Evolutionary conservation across 805 yeast species (phyloP).

Genomic region (Candida argentea): DNA sequence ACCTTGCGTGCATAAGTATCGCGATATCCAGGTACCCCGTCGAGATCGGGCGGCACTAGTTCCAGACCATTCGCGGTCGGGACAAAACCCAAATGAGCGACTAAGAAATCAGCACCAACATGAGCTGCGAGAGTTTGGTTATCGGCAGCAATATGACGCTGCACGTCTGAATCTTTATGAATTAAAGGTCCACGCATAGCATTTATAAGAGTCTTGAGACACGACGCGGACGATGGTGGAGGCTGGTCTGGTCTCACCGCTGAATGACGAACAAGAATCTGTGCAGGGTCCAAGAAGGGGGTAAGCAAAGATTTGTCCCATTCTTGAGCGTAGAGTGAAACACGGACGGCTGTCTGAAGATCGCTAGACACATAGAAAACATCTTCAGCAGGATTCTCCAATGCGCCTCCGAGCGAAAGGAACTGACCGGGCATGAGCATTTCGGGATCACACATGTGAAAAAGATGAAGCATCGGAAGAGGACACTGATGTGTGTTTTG

Average conservation of each 20-base stretch:
- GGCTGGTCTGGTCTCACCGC: slow-evolving; percentile 17
- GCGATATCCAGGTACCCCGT: slow-evolving; percentile 14
- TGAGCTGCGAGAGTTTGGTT: slow-evolving; percentile 45
- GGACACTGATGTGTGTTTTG: too few relatives aligned
- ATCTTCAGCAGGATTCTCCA: too few relatives aligned
- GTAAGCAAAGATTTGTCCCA: too few relatives aligned
- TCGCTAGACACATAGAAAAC: too few relatives aligned
- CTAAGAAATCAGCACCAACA: slow-evolving; percentile 44
- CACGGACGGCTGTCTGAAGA: too few relatives aligned
- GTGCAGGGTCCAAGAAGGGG: slow-evolving; percentile 40
- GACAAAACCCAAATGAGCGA: slow-evolving; percentile 36
- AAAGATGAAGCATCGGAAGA: too few relatives aligned
- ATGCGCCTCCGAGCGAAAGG: too few relatives aligned
- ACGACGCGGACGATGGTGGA: slow-evolving; percentile 51
- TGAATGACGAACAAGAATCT: too few relatives aligned
- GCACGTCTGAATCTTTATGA: slow-evolving; percentile 30
- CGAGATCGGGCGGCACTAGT: slow-evolving; percentile 40
- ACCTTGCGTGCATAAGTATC: slow-evolving; percentile 48
- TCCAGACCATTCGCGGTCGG: slow-evolving; percentile 16
- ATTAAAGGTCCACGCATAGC: slow-evolving; percentile 61
- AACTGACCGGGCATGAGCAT: too few relatives aligned
- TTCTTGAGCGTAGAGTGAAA: too few relatives aligned
- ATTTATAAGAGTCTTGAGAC: slow-evolving; percentile 51
- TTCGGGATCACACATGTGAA: too few relatives aligned
- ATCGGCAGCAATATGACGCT: slow-evolving; percentile 45